Evolutionary conservation across 441 rosid species (phyloP).

Genomic region (Sinapis alba): DNA sequence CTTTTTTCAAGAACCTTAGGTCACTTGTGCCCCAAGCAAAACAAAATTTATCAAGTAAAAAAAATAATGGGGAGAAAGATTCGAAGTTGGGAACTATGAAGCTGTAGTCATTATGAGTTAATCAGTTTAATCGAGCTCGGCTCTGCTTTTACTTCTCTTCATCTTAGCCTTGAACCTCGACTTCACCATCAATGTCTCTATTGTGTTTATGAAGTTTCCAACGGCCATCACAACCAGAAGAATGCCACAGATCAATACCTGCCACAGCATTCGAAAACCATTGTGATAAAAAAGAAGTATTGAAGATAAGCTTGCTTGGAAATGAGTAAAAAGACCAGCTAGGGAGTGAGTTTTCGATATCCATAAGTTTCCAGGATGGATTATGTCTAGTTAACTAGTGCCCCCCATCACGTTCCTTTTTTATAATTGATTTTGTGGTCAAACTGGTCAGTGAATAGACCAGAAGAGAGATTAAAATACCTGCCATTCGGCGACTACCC

Average conservation of each 20-base stretch:
- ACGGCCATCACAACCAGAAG: slow-evolving; percentile 89
- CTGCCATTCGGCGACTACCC: slow-evolving; percentile 94
- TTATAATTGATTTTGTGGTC: background rate
- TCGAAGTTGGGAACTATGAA: slow-evolving; percentile 19
- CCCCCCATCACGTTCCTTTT: background rate
- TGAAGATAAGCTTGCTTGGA: background rate
- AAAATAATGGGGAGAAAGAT: slow-evolving; percentile 21
- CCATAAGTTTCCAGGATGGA: background rate
- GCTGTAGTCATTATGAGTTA: slow-evolving; percentile 31
- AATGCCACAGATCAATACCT: slow-evolving; percentile 80
- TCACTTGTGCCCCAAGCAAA: slow-evolving; percentile 33
- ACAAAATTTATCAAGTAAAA: slow-evolving; percentile 35
- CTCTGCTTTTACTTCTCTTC: slow-evolving; percentile 83
- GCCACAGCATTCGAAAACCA: slow-evolving; percentile 34
- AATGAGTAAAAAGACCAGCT: slow-evolving; percentile 1
- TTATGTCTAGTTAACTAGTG: background rate
- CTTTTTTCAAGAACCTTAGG: background rate
- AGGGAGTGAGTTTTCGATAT: background rate
- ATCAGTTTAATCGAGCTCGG: slow-evolving; percentile 47
- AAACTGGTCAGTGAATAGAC: background rate
- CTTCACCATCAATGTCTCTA: slow-evolving; percentile 81
- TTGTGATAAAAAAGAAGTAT: background rate
- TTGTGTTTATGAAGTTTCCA: slow-evolving; percentile 90
- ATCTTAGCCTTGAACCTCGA: slow-evolving; percentile 98
- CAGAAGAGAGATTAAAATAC: slow-evolving; percentile 38